These are phyloP conservation scores for Fraxinus americana DNA, from an alignment of 257 asterid genomes.

Conservation along the genomic window DNA sequence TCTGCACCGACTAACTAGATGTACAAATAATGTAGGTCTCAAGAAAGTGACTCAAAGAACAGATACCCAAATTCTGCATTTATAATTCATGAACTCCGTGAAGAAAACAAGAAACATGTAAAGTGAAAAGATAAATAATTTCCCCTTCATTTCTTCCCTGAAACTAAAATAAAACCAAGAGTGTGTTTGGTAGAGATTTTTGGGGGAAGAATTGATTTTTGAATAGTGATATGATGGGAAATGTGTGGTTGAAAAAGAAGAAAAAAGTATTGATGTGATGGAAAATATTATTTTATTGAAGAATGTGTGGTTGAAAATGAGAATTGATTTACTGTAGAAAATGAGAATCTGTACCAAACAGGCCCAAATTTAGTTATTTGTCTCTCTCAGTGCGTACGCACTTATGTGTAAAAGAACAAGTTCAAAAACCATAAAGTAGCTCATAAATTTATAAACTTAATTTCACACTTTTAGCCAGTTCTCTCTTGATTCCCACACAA, in stretches of 20 bases:
- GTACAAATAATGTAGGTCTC: not conserved
- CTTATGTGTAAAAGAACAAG: not conserved
- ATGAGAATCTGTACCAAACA: too few species aligned
- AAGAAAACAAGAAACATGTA: constrained; percentile 14
- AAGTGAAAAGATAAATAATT: not conserved
- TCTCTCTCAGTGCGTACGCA: not conserved
- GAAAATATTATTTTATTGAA: too few species aligned
- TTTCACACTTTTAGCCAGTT: not conserved
- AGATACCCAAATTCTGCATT: not conserved
- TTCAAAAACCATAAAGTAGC: not conserved
- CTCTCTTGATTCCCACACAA: not conserved
- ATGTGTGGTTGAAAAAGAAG: too few species aligned
- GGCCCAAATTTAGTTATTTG: not conserved
- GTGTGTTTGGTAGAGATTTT: too few species aligned
- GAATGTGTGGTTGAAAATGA: too few species aligned
- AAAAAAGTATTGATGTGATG: too few species aligned
- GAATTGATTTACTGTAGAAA: too few species aligned
- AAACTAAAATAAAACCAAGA: too few species aligned
- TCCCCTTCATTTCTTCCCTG: not conserved
- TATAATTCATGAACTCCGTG: not conserved
- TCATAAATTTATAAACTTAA: not conserved
- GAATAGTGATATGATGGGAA: too few species aligned
- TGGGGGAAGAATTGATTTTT: too few species aligned
- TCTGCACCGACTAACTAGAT: not conserved
- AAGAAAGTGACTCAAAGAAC: not conserved